Percentiles rank a stretch among this genome's conserved stretches.
Evolutionary conservation across 2,329 filamentous ascomycete species (phyloP).

Genomic region (Harringtonia lauricola): DNA sequence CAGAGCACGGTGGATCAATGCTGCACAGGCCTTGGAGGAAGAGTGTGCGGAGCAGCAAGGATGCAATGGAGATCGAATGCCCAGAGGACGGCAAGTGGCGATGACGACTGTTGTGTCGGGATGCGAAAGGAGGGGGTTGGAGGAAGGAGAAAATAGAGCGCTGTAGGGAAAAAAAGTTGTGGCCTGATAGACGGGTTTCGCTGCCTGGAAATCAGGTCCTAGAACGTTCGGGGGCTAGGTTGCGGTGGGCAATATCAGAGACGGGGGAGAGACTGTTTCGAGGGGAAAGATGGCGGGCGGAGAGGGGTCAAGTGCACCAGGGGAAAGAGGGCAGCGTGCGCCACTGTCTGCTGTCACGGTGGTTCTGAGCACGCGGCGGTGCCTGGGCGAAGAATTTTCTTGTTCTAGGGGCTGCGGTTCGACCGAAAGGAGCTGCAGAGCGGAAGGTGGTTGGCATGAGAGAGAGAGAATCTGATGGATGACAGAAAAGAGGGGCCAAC

Average conservation of each 20-base stretch:
- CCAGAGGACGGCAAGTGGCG: neutral
- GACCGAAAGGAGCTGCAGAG: no score
- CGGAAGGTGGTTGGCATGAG: neutral
- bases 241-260: conserved; percentile 4
- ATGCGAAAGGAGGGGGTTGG: neutral
- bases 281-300: no score
- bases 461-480: conserved; percentile 3
- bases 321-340: no score
- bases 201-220: conserved; percentile 2
- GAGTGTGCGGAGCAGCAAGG: neutral
- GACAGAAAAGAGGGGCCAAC: conserved; percentile 13
- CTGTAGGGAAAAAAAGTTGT: conserved; percentile 2
- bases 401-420: no score
- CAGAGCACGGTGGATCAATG: neutral
- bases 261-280: neutral
- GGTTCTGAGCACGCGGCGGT: no score
- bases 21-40: neutral
- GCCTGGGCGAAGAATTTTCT: no score
- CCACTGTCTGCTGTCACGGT: no score
- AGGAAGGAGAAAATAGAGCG: neutral
- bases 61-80: neutral
- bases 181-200: conserved; percentile 9
- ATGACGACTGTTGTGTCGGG: neutral
- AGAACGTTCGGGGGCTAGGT: neutral
- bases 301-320: no score